Evolutionary conservation across 2,329 filamentous ascomycete species (phyloP), one percentile per base, ranked within the genome.

Genomic region (Penicillium sp.): DNA sequence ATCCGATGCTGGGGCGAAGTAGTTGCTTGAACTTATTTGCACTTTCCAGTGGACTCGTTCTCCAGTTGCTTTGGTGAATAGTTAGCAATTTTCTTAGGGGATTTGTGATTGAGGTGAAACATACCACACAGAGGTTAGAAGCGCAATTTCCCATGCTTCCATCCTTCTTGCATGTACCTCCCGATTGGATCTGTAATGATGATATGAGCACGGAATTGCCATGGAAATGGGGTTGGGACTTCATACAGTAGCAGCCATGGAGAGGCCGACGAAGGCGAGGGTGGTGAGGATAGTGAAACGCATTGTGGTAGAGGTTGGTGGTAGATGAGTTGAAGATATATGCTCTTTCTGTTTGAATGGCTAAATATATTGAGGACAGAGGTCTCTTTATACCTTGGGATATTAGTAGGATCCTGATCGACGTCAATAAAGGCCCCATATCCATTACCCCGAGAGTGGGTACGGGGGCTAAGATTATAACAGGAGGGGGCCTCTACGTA

Each of bases 131-230:
- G 21, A 54, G 29, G n/a, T 49, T 49, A 11, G 45, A 49, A 22
- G 49, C 22, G 18, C 52, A 54, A 22, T 40, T 54, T 7, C 52
- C 52, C 46, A 54, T 40, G 40, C 46, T 49, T 44, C 52, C 52
- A 32, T 54, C 52, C 24, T 54, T 49, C 52, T 54, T 54, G 52
- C 52, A 54, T 13, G 40, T 16, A 31, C 32, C 45, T 11, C 52
- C 52, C 8, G 52, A 38, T 14, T 46, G 45, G 40, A 54, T 49
- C 52, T 54, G 13, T 45, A 54, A n/a, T n/a, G 45, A 39, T 8
- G 45, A 39, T 8, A 34, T 29, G 4, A 39, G 31, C n/a, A 11
- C 31, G 11, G 13, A 14, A 34, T 11, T 34, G 31, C 8, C 10
- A 34, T 11, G 10, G 9, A 4, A 4, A 34, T 34, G 31, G 13